phyloP scores from a whole-genome alignment of 1,284 basidiomycete genomes.

The Xerocomus cyaneibrunnescens region DNA sequence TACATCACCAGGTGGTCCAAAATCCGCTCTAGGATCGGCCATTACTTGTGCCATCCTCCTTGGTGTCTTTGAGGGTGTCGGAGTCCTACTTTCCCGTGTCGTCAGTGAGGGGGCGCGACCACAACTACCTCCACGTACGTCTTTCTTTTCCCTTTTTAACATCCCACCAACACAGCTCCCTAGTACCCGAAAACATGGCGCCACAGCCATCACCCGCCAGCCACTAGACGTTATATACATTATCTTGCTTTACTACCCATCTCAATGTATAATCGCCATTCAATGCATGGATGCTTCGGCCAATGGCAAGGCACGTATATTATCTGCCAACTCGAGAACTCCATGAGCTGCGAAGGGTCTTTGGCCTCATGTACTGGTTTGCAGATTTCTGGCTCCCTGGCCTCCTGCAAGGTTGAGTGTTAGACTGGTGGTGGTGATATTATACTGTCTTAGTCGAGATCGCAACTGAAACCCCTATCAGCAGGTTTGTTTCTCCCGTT shows the following conservation, averaged over 20 bases:
- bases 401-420: conserved; percentile 8
- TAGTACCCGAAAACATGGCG: conserved; percentile 35
- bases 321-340: neutral
- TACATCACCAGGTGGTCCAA: conserved; percentile 74
- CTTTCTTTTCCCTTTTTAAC: neutral
- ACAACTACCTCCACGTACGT: conserved; percentile 47
- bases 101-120: conserved; percentile 82
- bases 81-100: conserved; percentile 81
- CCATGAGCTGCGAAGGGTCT: neutral
- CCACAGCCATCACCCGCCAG: conserved; percentile 24
- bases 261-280: conserved; percentile 41
- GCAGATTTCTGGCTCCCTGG: neutral
- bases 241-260: conserved; percentile 34
- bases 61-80: conserved; percentile 95
- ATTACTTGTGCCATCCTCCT: conserved; percentile 96
- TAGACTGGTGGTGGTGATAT: conserved; percentile 5
- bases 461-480: conserved; percentile 4
- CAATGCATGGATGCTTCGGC: conserved; percentile 34
- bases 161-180: neutral
- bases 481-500: conserved; percentile 4
- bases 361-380: neutral
- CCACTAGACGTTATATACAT: conserved; percentile 33
- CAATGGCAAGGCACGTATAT: conserved; percentile 27
- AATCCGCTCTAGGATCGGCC: conserved; percentile 86
- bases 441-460: conserved; percentile 7